Conservation (phyloP, 1,139 yeast genomes). For the Pichia sp. region DNA sequence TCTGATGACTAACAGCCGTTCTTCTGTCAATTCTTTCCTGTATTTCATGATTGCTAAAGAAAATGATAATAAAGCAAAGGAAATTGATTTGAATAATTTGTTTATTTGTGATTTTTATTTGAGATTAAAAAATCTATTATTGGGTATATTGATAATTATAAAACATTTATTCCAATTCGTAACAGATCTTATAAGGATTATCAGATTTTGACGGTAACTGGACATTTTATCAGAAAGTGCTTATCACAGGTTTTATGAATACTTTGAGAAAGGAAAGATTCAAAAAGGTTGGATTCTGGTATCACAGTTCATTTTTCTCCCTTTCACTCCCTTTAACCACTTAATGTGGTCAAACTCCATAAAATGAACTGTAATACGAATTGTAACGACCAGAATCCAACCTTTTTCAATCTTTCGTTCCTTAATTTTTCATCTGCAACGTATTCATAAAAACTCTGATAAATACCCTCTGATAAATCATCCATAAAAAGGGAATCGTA, state of each 20-base stretch:
- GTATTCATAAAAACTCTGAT: slow-evolving; percentile 83
- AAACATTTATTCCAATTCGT: slow-evolving; percentile 81
- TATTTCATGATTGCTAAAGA: background rate
- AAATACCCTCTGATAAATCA: slow-evolving; percentile 83
- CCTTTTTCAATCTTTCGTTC: slow-evolving; percentile 65
- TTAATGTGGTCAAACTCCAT: slow-evolving; percentile 49
- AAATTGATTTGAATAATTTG: slow-evolving; percentile 24
- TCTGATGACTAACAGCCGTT: no score
- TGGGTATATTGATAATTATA: slow-evolving; percentile 85
- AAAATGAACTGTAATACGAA: slow-evolving; percentile 72
- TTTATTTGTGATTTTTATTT: slow-evolving; percentile 75
- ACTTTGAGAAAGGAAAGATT: slow-evolving; percentile 41
- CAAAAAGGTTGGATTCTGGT: background rate
- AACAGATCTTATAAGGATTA: slow-evolving; percentile 74
- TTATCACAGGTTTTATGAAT: slow-evolving; percentile 82
- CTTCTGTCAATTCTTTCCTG: no score
- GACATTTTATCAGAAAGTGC: slow-evolving; percentile 90
- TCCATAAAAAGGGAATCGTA: slow-evolving; percentile 90
- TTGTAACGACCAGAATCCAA: slow-evolving; percentile 92
- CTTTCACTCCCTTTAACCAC: slow-evolving; percentile 6
- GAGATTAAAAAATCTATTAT: slow-evolving; percentile 84
- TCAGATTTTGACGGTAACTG: slow-evolving; percentile 91
- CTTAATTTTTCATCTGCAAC: slow-evolving; percentile 83
- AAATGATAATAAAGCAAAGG: background rate
- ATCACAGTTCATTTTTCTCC: no score